Conservation (phyloP, 306 rosid genomes). For the Clitoria ternatea region DNA sequence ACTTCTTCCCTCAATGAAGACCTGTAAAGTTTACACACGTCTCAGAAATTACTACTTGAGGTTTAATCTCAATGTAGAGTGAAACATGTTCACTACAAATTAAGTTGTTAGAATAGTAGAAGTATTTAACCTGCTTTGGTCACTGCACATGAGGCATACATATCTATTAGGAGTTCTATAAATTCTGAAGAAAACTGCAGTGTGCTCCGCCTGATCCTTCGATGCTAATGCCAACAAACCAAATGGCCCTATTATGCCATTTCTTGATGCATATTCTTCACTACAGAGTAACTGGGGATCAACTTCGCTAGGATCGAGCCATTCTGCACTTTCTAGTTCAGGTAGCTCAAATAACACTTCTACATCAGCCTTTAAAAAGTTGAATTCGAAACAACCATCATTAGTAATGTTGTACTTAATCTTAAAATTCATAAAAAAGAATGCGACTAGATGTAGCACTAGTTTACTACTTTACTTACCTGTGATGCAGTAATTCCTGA, state of each 20-base stretch:
- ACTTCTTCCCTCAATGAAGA: slow-evolving; percentile 50
- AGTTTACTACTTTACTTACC: slow-evolving; percentile 31
- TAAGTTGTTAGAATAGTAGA: background rate
- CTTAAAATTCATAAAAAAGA: background rate
- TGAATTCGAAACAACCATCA: background rate
- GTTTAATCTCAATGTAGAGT: background rate
- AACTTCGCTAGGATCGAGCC: slow-evolving; percentile 28
- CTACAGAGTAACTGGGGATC: slow-evolving; percentile 52
- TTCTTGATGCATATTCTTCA: slow-evolving; percentile 29
- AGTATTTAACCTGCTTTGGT: slow-evolving; percentile 58
- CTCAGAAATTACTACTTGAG: background rate
- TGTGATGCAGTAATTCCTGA: slow-evolving; percentile 56
- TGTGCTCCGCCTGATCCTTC: slow-evolving; percentile 45
- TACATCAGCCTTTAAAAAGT: slow-evolving; percentile 45
- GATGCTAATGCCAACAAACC: slow-evolving; percentile 62
- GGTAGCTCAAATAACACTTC: slow-evolving; percentile 47
- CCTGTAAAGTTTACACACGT: slow-evolving; percentile 28
- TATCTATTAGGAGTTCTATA: slow-evolving; percentile 35
- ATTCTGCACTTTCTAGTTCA: slow-evolving; percentile 38
- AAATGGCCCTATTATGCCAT: slow-evolving; percentile 54
- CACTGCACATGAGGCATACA: slow-evolving; percentile 62
- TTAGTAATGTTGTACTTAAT: background rate
- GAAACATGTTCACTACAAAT: background rate
- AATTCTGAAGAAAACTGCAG: slow-evolving; percentile 47
- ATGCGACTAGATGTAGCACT: background rate